Percentiles rank a stretch among this genome's conserved stretches.
These are phyloP conservation scores for Acephala macrosclerotiorum DNA, from an alignment of 2,329 filamentous ascomycete species.

Conservation along the genomic window DNA sequence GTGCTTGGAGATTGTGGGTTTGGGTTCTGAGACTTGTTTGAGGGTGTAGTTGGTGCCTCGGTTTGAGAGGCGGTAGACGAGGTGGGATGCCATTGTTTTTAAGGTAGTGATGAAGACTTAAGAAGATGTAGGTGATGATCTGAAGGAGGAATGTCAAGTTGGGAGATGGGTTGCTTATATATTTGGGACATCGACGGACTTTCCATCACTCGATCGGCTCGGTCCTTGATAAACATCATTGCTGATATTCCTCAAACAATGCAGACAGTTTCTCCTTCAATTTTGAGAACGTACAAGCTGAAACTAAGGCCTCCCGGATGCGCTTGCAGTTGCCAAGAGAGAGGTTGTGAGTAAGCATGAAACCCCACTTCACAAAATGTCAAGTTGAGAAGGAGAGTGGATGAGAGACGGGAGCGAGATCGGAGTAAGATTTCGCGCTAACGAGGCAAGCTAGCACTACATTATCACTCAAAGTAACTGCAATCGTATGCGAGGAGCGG, in stretches of 20 bases:
- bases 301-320: neutral
- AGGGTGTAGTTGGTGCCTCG: constrained; percentile 33
- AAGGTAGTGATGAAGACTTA: neutral
- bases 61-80: constrained; percentile 29
- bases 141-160: neutral
- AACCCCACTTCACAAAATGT: neutral
- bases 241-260: neutral
- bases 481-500: neutral
- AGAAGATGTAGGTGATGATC: neutral
- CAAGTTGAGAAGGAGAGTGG: neutral
- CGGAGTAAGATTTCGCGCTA: neutral
- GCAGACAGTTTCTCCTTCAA: neutral
- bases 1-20: constrained; percentile 36
- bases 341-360: neutral
- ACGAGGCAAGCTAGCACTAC: neutral
- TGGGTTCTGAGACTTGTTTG: constrained; percentile 36
- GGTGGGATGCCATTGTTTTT: constrained; percentile 17
- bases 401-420: neutral
- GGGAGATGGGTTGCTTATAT: neutral
- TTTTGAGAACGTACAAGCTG: neutral
- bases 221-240: neutral
- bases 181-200: neutral
- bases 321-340: neutral
- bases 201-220: neutral
- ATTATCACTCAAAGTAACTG: constrained; percentile 1